phyloP scores from a whole-genome alignment of 2,329 filamentous ascomycete species.

The Herpotrichia juniperi region DNA sequence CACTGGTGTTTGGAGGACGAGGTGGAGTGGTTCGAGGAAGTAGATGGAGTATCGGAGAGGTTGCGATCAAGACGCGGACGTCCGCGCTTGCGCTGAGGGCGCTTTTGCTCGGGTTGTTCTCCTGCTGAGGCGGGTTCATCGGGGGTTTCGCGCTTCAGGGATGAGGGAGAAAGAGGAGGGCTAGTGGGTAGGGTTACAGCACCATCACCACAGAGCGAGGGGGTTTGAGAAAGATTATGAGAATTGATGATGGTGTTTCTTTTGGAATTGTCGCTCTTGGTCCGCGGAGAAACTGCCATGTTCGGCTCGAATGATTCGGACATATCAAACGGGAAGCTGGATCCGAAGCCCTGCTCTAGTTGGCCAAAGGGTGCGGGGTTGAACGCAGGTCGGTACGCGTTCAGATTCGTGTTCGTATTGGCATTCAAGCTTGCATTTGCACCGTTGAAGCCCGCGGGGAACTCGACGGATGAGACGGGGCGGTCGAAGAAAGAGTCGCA shows the following conservation, averaged over 20 bases:
- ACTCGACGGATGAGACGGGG: slow-evolving; percentile 30
- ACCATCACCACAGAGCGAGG: slow-evolving; percentile 41
- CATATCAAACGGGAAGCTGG: slow-evolving; percentile 23
- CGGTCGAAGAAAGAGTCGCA: slow-evolving; percentile 31
- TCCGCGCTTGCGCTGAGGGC: slow-evolving; percentile 37
- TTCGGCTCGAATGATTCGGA: slow-evolving; percentile 3
- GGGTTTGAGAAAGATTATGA: slow-evolving; percentile 36
- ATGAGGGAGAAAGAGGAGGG: slow-evolving; percentile 32
- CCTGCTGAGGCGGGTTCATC: slow-evolving; percentile 20
- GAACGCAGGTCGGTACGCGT: slow-evolving; percentile 18
- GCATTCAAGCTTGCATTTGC: slow-evolving; percentile 24
- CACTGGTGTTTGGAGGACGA: slow-evolving; percentile 4
- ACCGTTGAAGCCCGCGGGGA: slow-evolving; percentile 16
- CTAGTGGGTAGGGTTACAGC: slow-evolving; percentile 11
- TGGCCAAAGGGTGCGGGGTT: slow-evolving; percentile 28
- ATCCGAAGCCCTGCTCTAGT: slow-evolving; percentile 22
- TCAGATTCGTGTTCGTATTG: slow-evolving; percentile 10
- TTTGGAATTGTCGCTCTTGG: neutral
- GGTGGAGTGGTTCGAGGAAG: slow-evolving; percentile 15
- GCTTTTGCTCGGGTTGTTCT: slow-evolving; percentile 30
- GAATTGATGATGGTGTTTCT: slow-evolving; percentile 4
- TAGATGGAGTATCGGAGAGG: slow-evolving; percentile 17
- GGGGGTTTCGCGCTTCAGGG: slow-evolving; percentile 39
- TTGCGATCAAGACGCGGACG: slow-evolving; percentile 37
- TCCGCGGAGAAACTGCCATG: neutral